These are phyloP conservation scores for Solanum piurae DNA, from an alignment of 257 asterid genomes.

Conservation along the genomic window DNA sequence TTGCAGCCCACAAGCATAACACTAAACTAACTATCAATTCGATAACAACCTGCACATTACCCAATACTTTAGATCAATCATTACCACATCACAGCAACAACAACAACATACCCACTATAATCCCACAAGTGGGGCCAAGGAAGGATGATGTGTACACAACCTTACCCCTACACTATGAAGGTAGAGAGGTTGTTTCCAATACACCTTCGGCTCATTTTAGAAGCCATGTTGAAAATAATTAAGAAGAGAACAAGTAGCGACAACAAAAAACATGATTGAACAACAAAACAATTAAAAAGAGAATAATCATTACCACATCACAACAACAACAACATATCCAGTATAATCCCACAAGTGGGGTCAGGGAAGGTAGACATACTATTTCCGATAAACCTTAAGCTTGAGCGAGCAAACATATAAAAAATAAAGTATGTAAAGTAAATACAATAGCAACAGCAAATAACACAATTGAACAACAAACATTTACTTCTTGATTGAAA, in stretches of 20 bases:
- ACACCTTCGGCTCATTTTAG: too few species aligned
- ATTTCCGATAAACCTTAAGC: background rate
- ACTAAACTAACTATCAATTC: constrained; percentile 56
- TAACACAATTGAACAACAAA: background rate
- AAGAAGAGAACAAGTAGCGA: background rate
- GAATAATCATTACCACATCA: background rate
- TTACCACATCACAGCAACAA: background rate
- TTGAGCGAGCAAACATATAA: background rate
- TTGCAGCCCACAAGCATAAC: constrained; percentile 80
- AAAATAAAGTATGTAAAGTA: background rate
- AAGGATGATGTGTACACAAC: background rate
- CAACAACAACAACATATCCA: background rate
- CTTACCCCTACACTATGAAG: too few species aligned
- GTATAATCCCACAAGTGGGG: background rate
- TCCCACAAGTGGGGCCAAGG: background rate
- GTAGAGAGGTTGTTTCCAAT: too few species aligned
- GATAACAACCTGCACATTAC: constrained; percentile 59
- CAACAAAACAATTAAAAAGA: background rate
- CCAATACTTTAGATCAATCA: constrained; percentile 7
- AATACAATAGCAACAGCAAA: background rate
- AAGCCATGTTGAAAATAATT: background rate
- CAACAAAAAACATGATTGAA: background rate
- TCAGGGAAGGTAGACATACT: background rate
- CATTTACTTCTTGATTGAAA: background rate
- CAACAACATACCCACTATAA: background rate